These are phyloP conservation scores for Mycena capillaripes DNA, from an alignment of 768 basidiomycete genomes.

Conservation along the genomic window DNA sequence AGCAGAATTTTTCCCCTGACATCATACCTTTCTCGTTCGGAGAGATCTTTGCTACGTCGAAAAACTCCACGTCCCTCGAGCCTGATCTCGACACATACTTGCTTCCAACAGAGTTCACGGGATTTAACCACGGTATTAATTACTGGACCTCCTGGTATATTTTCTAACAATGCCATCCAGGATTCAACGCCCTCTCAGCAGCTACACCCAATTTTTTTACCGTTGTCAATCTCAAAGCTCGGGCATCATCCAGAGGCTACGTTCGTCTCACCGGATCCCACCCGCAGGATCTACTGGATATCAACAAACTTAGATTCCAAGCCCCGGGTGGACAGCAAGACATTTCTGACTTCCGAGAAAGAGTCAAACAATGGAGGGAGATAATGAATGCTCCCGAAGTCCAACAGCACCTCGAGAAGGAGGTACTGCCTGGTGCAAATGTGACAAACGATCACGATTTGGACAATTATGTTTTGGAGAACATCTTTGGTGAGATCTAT, in stretches of 20 bases:
- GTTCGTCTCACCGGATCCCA: constrained; percentile 46
- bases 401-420: not conserved
- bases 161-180: not conserved
- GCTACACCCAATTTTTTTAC: constrained; percentile 37
- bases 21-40: too few relatives aligned
- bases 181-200: not conserved
- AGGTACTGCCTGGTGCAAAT: constrained; percentile 25
- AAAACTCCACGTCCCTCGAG: too few relatives aligned
- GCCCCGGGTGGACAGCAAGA: constrained; percentile 38
- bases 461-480: constrained; percentile 39
- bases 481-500: constrained; percentile 36
- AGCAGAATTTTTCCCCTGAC: constrained; percentile 41
- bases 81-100: constrained; percentile 43
- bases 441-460: constrained; percentile 40
- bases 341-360: not conserved
- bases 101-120: constrained; percentile 38
- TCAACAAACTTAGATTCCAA: constrained; percentile 45
- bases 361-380: not conserved
- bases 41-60: too few relatives aligned
- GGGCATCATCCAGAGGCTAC: constrained; percentile 43
- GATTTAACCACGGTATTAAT: too few relatives aligned
- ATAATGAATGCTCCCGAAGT: not conserved
- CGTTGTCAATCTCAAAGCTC: constrained; percentile 42
- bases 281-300: constrained; percentile 44
- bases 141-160: not conserved